Evolutionary conservation across 176 grass and related monocot species (phyloP), one percentile per base, ranked within the genome.

Genomic region (Hyparrhenia diplandra): DNA sequence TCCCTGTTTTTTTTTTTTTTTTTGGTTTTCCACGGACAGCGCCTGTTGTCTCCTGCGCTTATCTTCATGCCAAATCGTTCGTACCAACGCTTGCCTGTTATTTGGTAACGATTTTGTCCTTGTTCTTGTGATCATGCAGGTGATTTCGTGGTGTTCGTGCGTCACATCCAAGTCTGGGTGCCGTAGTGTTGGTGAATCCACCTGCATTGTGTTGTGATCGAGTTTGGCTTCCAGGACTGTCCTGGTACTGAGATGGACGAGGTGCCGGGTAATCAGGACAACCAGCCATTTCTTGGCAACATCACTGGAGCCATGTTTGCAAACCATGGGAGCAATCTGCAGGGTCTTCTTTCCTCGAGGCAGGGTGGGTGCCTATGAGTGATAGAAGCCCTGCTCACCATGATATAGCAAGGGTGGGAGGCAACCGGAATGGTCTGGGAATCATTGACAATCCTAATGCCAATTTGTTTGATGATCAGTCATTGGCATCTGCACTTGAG

Each of bases 381-480:
- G 14, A 27, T 1, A 74, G 65, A 42, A 82, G 29, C 58, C 86
- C 24, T 85, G 23, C 41, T 72, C 34, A 4, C 16, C 27, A 63
- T 74, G 77, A 36, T 52, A 16, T 63, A 23, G 11, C 23, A 35
- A 30, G 27, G 54, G 8, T 73, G n/a, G 30, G 9, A 31, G 35
- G 34, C n/a, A 61, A 81, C 67, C 64, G 32, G 13, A 24, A 18
- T 77, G 64, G 42, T 75, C 8, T 39, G 47, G 64, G 64, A 5
- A 43, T 28, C 24, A 8, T 18, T 32, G 70, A 27, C 7, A 46
- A 36, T 36, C 4, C 35, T 7, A 39, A 45, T 69, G 27, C 35
- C 12, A 77, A 17, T 43, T 82, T 91, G 69, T 40, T 82, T 35
- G 88, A 93, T 39, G 79, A 88, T 10, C 71, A 71, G 72, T 67